phyloP scores from a whole-genome alignment of 225 moss, liverwort and hornwort species.

The Straminergon stramineum region DNA sequence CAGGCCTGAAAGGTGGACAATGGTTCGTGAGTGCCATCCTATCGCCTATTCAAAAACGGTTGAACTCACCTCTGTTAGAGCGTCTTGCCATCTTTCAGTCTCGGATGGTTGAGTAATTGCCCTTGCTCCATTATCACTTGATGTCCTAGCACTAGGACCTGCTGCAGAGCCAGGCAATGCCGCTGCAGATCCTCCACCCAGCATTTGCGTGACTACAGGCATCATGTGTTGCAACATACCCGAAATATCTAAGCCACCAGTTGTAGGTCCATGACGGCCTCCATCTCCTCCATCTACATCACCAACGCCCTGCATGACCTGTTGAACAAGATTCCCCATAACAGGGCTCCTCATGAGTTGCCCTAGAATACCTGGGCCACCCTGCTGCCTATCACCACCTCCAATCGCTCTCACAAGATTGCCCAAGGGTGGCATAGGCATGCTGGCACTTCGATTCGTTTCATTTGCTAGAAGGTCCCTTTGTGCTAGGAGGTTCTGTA shows the following conservation, averaged over 20 bases:
- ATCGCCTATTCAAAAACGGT: background rate
- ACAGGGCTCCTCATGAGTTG: conserved; percentile 89
- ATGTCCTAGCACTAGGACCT: conserved; percentile 31
- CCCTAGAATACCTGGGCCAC: conserved; percentile 51
- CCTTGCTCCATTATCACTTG: conserved; percentile 38
- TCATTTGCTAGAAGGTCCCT: conserved; percentile 25
- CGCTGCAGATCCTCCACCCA: conserved; percentile 51
- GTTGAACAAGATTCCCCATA: conserved; percentile 77
- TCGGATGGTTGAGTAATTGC: conserved; percentile 19
- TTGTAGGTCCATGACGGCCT: conserved; percentile 14
- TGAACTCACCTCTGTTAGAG: conserved; percentile 57
- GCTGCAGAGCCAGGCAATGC: conserved; percentile 24
- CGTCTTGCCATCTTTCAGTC: conserved; percentile 71
- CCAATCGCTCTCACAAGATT: conserved; percentile 46
- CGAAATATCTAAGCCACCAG: conserved; percentile 52
- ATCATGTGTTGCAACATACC: conserved; percentile 83
- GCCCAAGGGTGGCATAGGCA: conserved; percentile 9
- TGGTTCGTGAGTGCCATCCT: background rate
- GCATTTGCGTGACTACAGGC: conserved; percentile 87
- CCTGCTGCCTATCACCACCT: conserved; percentile 37
- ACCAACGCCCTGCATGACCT: conserved; percentile 75
- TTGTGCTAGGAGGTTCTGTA: conserved; percentile 33
- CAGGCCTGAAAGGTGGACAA: background rate
- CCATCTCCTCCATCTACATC: conserved; percentile 41
- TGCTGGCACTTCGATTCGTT: conserved; percentile 13